Evolutionary conservation across 23 red algal species (phyloP), one percentile per base, ranked within the genome.

Genomic region (Pyropia haitanensis): DNA sequence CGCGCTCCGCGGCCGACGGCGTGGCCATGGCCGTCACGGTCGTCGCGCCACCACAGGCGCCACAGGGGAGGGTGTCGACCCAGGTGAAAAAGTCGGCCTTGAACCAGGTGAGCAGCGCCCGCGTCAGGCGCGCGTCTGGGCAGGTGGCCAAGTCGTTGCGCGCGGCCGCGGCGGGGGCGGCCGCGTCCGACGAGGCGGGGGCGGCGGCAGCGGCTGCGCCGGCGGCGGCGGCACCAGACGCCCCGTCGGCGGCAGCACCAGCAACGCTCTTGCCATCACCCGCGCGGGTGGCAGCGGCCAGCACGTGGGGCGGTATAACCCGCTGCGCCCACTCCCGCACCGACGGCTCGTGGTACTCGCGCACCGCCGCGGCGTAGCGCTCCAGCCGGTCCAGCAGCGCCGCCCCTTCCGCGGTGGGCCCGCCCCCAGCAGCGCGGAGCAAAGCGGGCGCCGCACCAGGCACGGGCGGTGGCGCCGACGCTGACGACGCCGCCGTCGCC

Each of bases 21-120:
- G 15, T 18, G 49, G 51, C 57, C 18, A 59, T 29, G 23, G 58
- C 78, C 5, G 53, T 34, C 63, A 88, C 49, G 14, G 7, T 17
- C 14, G 67, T 76, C 1, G 71, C 62, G 14, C 63, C 33, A 10
- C 76, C 90, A 60, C 90, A 95, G 2, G 60, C 49, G 61, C 68
- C 65, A 33, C 90, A 95, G 10, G 60, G 55, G 24, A 72, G 83
- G 17, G 39, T 18, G 51, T 95, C 53, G 10, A 95, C 58, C 90
- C 90, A 95, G 18, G 30, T 63, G 21, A 87, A 88, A 44, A 87
- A 86, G 2, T 62, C 53, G 19, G 46, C 31, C 68, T 87, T 87
- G 61, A 88, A 95, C 90, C 90, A 95, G 53, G 26, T 51, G 39
- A 95, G 73, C 27, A 82, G 52, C 5, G 19, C 31, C 27, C 68